Evolutionary conservation across 2,329 filamentous ascomycete species (phyloP).

Genomic region (Cordyceps fumosorosea): DNA sequence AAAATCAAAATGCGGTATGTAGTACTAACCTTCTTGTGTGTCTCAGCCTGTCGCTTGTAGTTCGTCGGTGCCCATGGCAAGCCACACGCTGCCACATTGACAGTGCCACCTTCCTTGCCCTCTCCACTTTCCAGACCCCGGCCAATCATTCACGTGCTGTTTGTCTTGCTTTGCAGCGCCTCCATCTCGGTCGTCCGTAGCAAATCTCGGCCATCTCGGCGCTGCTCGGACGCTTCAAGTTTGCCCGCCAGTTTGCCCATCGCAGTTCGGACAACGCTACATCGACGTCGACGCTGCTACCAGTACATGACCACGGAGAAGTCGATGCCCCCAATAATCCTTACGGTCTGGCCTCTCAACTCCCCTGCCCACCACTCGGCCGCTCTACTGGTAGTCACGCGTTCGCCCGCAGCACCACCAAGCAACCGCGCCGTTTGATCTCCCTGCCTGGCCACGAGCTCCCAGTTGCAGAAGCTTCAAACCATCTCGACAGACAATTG

Average conservation of each 20-base stretch:
- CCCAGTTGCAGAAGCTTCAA: too few species aligned
- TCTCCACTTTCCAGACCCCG: background rate
- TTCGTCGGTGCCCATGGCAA: background rate
- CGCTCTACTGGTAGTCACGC: background rate
- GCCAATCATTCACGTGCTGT: conserved; percentile 12
- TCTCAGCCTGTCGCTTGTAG: background rate
- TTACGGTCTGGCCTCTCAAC: background rate
- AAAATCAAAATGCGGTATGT: too few species aligned
- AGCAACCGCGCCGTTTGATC: background rate
- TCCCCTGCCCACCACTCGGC: background rate
- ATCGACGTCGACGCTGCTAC: background rate
- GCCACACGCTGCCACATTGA: background rate
- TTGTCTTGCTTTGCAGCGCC: conserved; percentile 9
- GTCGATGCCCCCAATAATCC: background rate
- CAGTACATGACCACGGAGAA: background rate
- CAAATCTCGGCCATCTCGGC: conserved; percentile 9
- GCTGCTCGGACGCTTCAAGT: conserved; percentile 2
- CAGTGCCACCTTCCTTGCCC: background rate
- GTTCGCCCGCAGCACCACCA: background rate
- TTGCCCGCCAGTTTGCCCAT: conserved; percentile 2
- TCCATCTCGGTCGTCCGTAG: conserved; percentile 7
- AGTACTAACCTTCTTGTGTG: too few species aligned
- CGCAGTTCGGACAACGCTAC: background rate
- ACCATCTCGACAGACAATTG: background rate
- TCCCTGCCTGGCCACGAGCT: background rate